These are phyloP conservation scores for Psidium friedrichsthalianum DNA, from an alignment of 345 rosid genomes.

Conservation along the genomic window DNA sequence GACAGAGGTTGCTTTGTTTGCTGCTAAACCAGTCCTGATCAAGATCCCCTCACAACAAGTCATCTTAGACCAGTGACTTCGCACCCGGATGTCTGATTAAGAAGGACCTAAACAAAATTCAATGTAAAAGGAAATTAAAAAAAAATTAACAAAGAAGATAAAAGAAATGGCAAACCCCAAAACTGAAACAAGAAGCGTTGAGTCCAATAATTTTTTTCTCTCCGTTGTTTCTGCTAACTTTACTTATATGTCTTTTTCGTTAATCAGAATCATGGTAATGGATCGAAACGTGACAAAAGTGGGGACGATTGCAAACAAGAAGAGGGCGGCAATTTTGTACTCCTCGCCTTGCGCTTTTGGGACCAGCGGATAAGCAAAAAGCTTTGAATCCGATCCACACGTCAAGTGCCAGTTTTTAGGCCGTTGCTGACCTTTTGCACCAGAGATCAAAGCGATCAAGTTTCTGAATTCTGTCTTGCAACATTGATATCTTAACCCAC, in stretches of 20 bases:
- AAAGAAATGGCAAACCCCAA: not conserved
- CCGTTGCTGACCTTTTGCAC: not conserved
- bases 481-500: fast-evolving
- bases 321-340: not conserved
- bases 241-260: not conserved
- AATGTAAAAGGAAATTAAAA: not conserved
- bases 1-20: not conserved
- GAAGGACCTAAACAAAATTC: not conserved
- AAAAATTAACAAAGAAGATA: not conserved
- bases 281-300: not conserved
- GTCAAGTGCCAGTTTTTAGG: not conserved
- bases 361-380: not conserved
- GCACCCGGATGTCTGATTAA: not conserved
- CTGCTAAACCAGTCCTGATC: not conserved
- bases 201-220: not conserved
- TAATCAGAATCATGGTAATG: not conserved
- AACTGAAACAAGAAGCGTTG: not conserved
- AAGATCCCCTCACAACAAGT: not conserved
- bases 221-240: not conserved
- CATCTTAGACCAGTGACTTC: not conserved
- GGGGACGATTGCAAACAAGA: not conserved
- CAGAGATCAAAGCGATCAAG: not conserved
- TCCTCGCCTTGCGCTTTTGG: not conserved
- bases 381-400: not conserved
- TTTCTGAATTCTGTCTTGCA: no score